A percentile compares a stretch with the other conserved stretches of the same genome.
Conservation (phyloP, 169 alveolate genomes). For the Plasmodium adleri region DNA sequence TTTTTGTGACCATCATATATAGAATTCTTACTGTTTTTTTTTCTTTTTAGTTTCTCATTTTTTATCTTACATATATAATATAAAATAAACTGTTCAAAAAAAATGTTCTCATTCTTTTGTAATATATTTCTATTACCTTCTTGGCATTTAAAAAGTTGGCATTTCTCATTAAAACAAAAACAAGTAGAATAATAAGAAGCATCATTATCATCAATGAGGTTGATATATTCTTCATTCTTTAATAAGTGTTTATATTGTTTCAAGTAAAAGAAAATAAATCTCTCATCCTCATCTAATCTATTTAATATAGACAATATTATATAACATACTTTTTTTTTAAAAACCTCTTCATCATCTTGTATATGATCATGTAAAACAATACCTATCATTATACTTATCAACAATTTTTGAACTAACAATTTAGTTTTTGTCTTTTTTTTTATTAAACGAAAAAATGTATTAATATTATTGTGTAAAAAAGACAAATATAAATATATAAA, state of each 20-base stretch:
- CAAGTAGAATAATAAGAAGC: background rate
- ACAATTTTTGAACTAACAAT: slow-evolving; percentile 7
- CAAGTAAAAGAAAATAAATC: too few relatives aligned
- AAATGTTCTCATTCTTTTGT: background rate
- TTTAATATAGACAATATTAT: slow-evolving; percentile 47
- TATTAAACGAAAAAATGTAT: slow-evolving; percentile 4
- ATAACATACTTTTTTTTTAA: slow-evolving; percentile 30
- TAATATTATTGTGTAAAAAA: slow-evolving; percentile 13
- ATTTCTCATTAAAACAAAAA: background rate
- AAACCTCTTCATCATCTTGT: background rate
- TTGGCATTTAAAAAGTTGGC: background rate
- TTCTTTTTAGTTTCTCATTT: too few relatives aligned
- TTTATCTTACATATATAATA: too few relatives aligned
- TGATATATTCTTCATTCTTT: too few relatives aligned
- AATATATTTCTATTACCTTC: background rate
- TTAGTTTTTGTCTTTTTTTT: slow-evolving; percentile 25
- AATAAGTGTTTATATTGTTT: too few relatives aligned
- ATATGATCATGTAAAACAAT: too few relatives aligned
- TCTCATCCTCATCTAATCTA: slow-evolving; percentile 37
- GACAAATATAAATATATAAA: slow-evolving; percentile 38
- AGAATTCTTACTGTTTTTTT: too few relatives aligned
- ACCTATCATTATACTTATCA: background rate
- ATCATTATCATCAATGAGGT: too few relatives aligned
- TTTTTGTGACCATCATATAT: too few relatives aligned
- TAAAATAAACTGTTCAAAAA: too few relatives aligned